A percentile compares a stretch with the other conserved stretches of the same genome.
Conservation (phyloP, 2,329 filamentous ascomycete genomes). For the Ceratocystis smalleyi region DNA sequence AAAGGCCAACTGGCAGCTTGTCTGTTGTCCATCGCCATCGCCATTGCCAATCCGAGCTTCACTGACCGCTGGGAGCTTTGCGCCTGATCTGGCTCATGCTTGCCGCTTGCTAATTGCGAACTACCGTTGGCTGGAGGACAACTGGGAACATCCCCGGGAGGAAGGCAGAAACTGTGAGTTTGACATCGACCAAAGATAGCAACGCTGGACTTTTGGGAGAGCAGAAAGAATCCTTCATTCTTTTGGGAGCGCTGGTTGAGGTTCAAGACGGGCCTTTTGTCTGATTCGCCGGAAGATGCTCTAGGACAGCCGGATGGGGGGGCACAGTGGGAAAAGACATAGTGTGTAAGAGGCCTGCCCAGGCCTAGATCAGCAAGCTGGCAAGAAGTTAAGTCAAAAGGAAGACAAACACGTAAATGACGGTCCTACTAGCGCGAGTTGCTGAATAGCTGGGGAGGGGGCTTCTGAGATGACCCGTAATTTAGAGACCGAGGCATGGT, state of each 20-base stretch:
- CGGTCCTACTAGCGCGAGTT: no score
- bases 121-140: constrained; percentile 4
- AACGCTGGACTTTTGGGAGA: not conserved
- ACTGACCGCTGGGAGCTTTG: constrained; percentile 4
- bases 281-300: not conserved
- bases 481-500: not conserved
- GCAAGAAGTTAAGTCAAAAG: no score
- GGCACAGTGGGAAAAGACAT: not conserved
- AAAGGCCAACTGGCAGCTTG: constrained; percentile 1
- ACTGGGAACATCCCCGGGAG: not conserved
- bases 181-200: constrained; percentile 2
- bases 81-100: constrained; percentile 1
- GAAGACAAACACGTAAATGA: no score
- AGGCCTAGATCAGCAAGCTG: no score
- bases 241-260: not conserved
- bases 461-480: no score
- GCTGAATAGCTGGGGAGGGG: no score
- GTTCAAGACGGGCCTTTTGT: constrained; percentile 5
- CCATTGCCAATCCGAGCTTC: not conserved
- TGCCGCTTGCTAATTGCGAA: constrained; percentile 6
- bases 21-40: not conserved
- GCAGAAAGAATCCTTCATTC: not conserved
- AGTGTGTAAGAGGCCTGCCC: not conserved
- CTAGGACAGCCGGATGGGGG: not conserved
- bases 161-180: not conserved